phyloP scores from a whole-genome alignment of 768 basidiomycete genomes.

The Pleurotus sapidus region DNA sequence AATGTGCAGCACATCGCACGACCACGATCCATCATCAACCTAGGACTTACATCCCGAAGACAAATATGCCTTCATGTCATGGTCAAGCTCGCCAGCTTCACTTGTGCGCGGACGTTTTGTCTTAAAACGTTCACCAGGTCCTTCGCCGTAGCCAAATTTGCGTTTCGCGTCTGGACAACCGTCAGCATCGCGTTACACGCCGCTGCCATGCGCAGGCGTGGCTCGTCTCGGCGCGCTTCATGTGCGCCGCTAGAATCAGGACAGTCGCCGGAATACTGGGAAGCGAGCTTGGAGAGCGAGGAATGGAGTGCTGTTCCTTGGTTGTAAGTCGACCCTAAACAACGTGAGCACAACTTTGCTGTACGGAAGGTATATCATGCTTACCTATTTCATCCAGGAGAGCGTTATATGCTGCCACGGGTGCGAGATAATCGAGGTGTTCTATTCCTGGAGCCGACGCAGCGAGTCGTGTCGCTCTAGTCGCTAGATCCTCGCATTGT shows the following conservation, averaged over 20 bases:
- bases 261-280: slow-evolving; percentile 16
- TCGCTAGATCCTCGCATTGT: slow-evolving; percentile 35
- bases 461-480: slow-evolving; percentile 25
- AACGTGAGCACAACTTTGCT: too few relatives aligned
- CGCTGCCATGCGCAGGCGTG: slow-evolving; percentile 36
- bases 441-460: slow-evolving; percentile 19
- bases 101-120: slow-evolving; percentile 42
- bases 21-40: too few relatives aligned
- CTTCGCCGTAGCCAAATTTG: slow-evolving; percentile 45
- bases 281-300: slow-evolving; percentile 5
- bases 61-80: too few relatives aligned
- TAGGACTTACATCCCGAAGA: too few relatives aligned
- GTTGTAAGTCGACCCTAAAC: too few relatives aligned
- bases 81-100: slow-evolving; percentile 44
- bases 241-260: not conserved
- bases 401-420: slow-evolving; percentile 36
- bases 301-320: not conserved
- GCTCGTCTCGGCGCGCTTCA: slow-evolving; percentile 8
- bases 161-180: slow-evolving; percentile 41
- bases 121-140: slow-evolving; percentile 48
- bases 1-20: too few relatives aligned
- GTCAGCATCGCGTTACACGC: slow-evolving; percentile 46
- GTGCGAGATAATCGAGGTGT: slow-evolving; percentile 33
- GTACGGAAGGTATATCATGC: slow-evolving; percentile 3
- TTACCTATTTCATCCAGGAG: slow-evolving; percentile 42